Percentiles rank a stretch among this genome's conserved stretches.
These are phyloP conservation scores for Pleurotus giganteus DNA, from an alignment of 768 basidiomycete species.

Conservation along the genomic window DNA sequence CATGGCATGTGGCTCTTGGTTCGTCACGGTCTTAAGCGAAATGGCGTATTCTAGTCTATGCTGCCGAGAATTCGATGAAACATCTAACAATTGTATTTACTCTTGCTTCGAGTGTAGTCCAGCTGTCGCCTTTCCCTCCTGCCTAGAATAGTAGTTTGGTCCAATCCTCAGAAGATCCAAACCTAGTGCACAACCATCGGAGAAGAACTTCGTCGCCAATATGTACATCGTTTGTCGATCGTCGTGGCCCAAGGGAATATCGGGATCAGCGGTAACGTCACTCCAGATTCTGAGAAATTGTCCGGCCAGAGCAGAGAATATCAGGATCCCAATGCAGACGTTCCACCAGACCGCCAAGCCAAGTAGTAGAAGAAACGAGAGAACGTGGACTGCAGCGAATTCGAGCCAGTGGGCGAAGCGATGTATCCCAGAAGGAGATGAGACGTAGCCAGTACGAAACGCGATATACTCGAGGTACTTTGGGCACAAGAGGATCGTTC, in stretches of 20 bases:
- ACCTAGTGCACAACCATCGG: neutral
- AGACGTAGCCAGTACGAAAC: slow-evolving; percentile 31
- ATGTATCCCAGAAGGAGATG: slow-evolving; percentile 26
- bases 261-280: slow-evolving; percentile 30
- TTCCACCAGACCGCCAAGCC: slow-evolving; percentile 25
- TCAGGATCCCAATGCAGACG: slow-evolving; percentile 22
- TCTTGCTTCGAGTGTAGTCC: too few relatives aligned
- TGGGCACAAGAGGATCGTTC: slow-evolving; percentile 36
- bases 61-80: too few relatives aligned
- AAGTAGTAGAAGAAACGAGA: slow-evolving; percentile 33
- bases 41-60: too few relatives aligned
- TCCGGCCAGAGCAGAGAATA: slow-evolving; percentile 22
- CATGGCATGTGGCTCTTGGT: too few relatives aligned
- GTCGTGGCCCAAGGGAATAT: slow-evolving; percentile 36
- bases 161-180: neutral
- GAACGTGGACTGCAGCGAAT: slow-evolving; percentile 33
- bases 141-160: neutral
- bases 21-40: too few relatives aligned
- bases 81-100: too few relatives aligned
- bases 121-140: slow-evolving; percentile 72
- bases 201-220: slow-evolving; percentile 18
- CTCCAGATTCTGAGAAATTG: slow-evolving; percentile 35
- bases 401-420: slow-evolving; percentile 42
- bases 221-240: slow-evolving; percentile 38
- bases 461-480: slow-evolving; percentile 32